A percentile compares a stretch with the other conserved stretches of the same genome.
Evolutionary conservation across 352 stramenopile species (phyloP).

Genomic region (Aphanomyces stellatus): DNA sequence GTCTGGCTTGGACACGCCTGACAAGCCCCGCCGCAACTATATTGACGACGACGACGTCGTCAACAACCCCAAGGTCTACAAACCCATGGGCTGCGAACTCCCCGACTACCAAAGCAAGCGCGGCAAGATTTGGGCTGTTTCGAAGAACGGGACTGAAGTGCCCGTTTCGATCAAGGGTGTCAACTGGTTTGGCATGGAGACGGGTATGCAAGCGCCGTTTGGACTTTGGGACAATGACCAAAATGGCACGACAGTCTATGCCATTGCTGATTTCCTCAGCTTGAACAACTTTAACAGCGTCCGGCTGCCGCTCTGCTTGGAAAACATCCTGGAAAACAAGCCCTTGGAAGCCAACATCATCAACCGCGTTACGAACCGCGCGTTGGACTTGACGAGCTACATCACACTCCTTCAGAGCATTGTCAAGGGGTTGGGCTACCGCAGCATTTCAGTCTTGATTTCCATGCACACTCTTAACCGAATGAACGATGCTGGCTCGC

Average conservation of each 20-base stretch:
- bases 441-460: constrained; percentile 32
- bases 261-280: constrained; percentile 31
- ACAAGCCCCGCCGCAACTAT: not conserved
- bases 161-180: constrained; percentile 50
- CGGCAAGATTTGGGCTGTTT: constrained; percentile 43
- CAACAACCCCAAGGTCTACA: constrained; percentile 68
- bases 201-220: constrained; percentile 19
- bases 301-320: constrained; percentile 30
- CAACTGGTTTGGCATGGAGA: constrained; percentile 50
- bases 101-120: constrained; percentile 68
- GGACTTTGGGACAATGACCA: constrained; percentile 22
- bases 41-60: constrained; percentile 42
- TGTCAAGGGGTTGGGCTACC: constrained; percentile 15
- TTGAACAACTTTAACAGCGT: constrained; percentile 41
- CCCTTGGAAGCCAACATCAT: constrained; percentile 12
- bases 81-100: constrained; percentile 35
- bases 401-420: constrained; percentile 23
- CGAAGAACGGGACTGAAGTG: constrained; percentile 40
- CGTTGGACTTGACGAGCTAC: constrained; percentile 17
- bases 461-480: constrained; percentile 36
- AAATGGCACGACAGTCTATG: constrained; percentile 28
- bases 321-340: constrained; percentile 21
- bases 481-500: constrained; percentile 24
- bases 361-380: constrained; percentile 23
- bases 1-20: not conserved